Percentiles rank a stretch among this genome's conserved stretches.
phyloP scores from a whole-genome alignment of 1,284 basidiomycete genomes.

The Dichomitus squalens region DNA sequence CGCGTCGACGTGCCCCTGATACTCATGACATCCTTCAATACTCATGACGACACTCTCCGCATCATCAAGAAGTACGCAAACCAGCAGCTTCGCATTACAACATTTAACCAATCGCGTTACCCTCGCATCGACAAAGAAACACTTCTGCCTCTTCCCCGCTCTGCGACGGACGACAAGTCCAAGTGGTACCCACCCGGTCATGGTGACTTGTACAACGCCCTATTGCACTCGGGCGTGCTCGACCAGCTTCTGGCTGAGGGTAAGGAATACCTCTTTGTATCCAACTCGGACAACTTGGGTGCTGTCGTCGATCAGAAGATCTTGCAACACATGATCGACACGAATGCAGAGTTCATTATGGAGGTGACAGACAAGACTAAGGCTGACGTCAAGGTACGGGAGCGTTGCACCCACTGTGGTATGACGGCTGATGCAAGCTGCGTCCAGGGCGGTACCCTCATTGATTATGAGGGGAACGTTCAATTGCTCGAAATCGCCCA shows the following conservation, averaged over 20 bases:
- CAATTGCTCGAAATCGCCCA: constrained; percentile 98
- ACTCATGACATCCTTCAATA: constrained; percentile 99
- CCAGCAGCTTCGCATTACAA: constrained; percentile 94
- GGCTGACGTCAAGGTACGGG: constrained; percentile 92
- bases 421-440: neutral
- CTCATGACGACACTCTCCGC: constrained; percentile 93
- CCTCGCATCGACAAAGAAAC: constrained; percentile 97
- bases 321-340: constrained; percentile 90
- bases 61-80: constrained; percentile 99
- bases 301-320: constrained; percentile 90
- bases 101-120: constrained; percentile 98
- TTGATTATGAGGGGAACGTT: constrained; percentile 94
- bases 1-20: constrained; percentile 93
- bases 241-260: constrained; percentile 94
- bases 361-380: constrained; percentile 99
- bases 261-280: constrained; percentile 99
- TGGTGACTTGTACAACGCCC: constrained; percentile 95
- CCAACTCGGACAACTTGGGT: constrained; percentile 99
- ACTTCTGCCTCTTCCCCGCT: constrained; percentile 87
- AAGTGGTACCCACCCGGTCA: constrained; percentile 99
- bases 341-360: constrained; percentile 92
- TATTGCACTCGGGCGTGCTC: constrained; percentile 93
- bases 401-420: too few species aligned
- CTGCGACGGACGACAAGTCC: constrained; percentile 90
- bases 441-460: constrained; percentile 90